Base-by-base conservation (phyloP, 352 stramenopile species). In the Phytophthora colocasiae region DNA sequence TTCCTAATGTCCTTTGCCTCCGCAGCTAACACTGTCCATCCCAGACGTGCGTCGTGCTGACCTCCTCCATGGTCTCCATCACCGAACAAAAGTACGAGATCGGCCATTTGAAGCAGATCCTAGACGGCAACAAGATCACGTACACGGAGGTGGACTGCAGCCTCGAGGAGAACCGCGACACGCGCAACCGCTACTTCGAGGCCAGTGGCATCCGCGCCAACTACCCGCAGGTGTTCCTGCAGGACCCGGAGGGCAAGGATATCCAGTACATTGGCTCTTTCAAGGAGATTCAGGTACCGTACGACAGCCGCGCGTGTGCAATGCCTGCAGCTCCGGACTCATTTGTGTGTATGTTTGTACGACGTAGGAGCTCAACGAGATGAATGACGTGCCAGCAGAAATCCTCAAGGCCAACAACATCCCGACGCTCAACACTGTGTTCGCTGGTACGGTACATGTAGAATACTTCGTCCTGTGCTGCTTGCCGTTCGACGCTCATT, bases 211-310 rank as follows among this genome's bases (percentile, higher is more conserved):
- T 95, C 52, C 85, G 89, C 59, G 89, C 77, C 66, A 93, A 92
- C 74, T 96, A 93, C 62, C 89, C 89, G 31, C 89, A 96, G 66
- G 86, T 95, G 27, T 96, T 96, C 52, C 57, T 96, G 48, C 68
- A 91, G 56, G 80, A 89, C 58, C 47, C 78, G 39, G 72, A 82
- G 17, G 69, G 57, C 45, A 70, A 52, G 9, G 69, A 80, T 22
- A 72, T 85, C 56, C 63, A 78, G 46, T 95, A 90, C 69, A 79
- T 95, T 29, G 87, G 87, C 49, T 91, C 85, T 9, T 95, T 93
- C 64, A 85, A 88, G 34, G 76, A 91, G 69, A 88, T 95, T 31
- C 82, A 95, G 73, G 87, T 95, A 49, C 9, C 34, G 66, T 39
- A 43, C 9, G 31, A 58, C 19, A 58, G 48, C 7, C 48, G 17